Evolutionary conservation across 2,329 filamentous ascomycete genomes (phyloP).

Genomic region (Colletotrichum magnum): DNA sequence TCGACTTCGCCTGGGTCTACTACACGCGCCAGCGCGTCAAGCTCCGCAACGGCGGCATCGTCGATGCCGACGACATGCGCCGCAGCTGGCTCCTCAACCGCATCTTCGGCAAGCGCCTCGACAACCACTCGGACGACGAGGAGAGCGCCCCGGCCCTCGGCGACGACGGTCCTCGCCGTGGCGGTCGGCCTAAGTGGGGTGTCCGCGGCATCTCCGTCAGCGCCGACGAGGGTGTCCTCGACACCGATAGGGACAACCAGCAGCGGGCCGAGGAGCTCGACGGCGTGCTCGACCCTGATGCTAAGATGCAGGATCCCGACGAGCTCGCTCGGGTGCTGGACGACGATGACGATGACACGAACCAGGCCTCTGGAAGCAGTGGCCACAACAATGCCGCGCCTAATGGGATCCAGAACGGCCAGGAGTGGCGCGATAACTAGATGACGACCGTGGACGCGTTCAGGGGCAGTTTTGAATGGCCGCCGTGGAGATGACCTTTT

Average conservation of each 20-base stretch:
- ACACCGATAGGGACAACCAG: slow-evolving; percentile 62
- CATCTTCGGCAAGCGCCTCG: slow-evolving; percentile 76
- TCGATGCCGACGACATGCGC: slow-evolving; percentile 90
- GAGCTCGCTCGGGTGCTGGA: slow-evolving; percentile 73
- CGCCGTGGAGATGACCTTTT: not conserved
- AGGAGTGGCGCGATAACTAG: slow-evolving; percentile 60
- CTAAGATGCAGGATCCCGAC: slow-evolving; percentile 77
- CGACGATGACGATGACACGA: slow-evolving; percentile 65
- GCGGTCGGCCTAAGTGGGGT: slow-evolving; percentile 70
- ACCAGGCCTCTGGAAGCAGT: slow-evolving; percentile 42
- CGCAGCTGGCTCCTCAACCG: slow-evolving; percentile 87
- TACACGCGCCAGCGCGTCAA: slow-evolving; percentile 94
- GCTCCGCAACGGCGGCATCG: slow-evolving; percentile 87
- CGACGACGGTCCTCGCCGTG: slow-evolving; percentile 44
- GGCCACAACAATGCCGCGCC: slow-evolving; percentile 47
- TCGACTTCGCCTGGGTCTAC: slow-evolving; percentile 98
- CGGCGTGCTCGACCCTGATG: slow-evolving; percentile 69
- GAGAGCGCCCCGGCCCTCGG: slow-evolving; percentile 69
- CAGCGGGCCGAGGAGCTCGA: slow-evolving; percentile 58
- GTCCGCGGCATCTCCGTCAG: slow-evolving; percentile 76
- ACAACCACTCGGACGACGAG: slow-evolving; percentile 70
- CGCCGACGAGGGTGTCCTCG: slow-evolving; percentile 73
- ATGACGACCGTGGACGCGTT: not conserved
- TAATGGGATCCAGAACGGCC: slow-evolving; percentile 59
- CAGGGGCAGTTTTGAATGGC: not conserved